Base-by-base conservation (phyloP, 2,329 filamentous ascomycete genomes). In the Penicillium sp. region DNA sequence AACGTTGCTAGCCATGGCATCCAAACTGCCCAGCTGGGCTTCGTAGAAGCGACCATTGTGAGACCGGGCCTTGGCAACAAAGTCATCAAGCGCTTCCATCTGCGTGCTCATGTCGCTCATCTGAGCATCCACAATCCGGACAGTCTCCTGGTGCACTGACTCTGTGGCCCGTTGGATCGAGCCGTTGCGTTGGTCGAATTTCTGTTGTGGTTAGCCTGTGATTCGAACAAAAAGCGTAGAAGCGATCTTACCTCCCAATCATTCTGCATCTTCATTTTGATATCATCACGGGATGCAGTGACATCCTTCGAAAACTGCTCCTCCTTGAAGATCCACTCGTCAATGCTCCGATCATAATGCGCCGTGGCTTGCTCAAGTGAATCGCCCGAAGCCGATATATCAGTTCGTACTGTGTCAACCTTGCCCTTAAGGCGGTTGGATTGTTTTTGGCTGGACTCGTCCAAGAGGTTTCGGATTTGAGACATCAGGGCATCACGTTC, bases 31-130 rank as follows among this genome's bases (percentile, higher is more conserved):
- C 1, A 80, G 72, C 58, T 95, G 89, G 21, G 82, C 80, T 21
- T 85, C 80, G 68, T 94, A 87, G 66, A 96, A 91, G 15, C 80
- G 78, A 24, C 87, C 84, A 68, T 96, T 97, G 64, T 95, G 88
- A 1, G 83, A 84, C 54, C 87, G 85, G 43, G 95, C 91, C 26
- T 89, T 86, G 26, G 87, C 82, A 32, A 97, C 91, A 63, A 97
- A 96, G 59, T 93, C 90, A 64, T 97, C 93, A 7, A 99, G 81
- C 1, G 90, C 89, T 50, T 86, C 84, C 83, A 99, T 92, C 71
- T 97, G 91, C n/a, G 80, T 82, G 54, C 89, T 87, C 67, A 99
- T 88, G 60, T 96, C 90, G 49, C 84, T 82, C 75, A 95, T 89
- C 74, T 99, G 94, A 51, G 89, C 87, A 65, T 93, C 89, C 10